A percentile compares a stretch with the other conserved stretches of the same genome.
These are phyloP conservation scores for Eutrema salsugineum DNA, from an alignment of 441 rosid species.

Conservation along the genomic window DNA sequence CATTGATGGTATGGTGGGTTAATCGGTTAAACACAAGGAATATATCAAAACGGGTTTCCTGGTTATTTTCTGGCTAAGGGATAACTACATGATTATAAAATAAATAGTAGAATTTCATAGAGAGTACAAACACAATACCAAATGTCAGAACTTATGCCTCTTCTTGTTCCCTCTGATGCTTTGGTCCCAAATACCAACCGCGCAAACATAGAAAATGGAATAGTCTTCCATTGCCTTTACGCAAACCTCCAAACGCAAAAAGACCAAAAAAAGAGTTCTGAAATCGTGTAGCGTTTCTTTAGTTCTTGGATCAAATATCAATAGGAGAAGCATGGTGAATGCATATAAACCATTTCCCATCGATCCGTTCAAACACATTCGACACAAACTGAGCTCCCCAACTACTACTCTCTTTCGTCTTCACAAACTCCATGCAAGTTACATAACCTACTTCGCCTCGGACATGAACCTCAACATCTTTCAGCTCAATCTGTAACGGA, in stretches of 20 bases:
- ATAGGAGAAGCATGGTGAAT: conserved; percentile 89
- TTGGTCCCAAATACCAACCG: neutral
- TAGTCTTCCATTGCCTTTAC: neutral
- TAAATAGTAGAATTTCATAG: neutral
- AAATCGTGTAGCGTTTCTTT: neutral
- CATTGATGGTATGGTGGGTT: too few species aligned
- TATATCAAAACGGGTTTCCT: too few species aligned
- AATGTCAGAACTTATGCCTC: neutral
- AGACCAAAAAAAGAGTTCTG: neutral
- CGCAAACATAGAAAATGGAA: neutral
- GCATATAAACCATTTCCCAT: conserved; percentile 74
- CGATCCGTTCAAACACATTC: conserved; percentile 74
- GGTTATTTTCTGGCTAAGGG: too few species aligned
- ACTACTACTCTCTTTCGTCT: conserved; percentile 77
- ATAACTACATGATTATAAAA: too few species aligned
- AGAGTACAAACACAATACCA: neutral
- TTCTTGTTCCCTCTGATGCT: neutral
- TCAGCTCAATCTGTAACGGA: conserved; percentile 72
- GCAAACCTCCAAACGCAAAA: neutral
- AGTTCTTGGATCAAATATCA: conserved; percentile 47
- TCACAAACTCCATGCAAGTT: conserved; percentile 74
- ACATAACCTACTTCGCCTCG: conserved; percentile 74
- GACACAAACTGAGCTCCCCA: conserved; percentile 95
- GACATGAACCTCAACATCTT: conserved; percentile 62
- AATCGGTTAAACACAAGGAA: too few species aligned